phyloP scores from a whole-genome alignment of 306 rosid genomes.

The Medicago arabica region DNA sequence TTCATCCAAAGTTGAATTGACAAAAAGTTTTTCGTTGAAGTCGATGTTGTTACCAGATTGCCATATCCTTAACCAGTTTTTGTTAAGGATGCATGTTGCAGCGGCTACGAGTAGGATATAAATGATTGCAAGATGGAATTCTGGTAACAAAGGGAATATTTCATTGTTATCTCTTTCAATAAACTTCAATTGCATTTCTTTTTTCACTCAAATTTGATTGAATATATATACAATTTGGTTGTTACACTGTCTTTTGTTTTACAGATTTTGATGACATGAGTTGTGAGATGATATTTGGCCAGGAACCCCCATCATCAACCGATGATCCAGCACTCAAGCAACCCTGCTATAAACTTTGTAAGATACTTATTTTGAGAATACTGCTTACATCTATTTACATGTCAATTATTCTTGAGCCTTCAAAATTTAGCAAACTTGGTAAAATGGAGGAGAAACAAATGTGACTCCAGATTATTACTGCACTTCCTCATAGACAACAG shows the following conservation, averaged over 20 bases:
- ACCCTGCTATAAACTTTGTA: conserved; percentile 87
- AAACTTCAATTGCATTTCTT: conserved; percentile 1
- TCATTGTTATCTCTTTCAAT: no score
- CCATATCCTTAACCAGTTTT: no score
- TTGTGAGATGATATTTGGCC: conserved; percentile 91
- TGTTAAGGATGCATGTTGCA: no score
- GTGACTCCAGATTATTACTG: background rate
- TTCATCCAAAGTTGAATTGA: background rate
- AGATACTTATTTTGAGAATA: conserved; percentile 7
- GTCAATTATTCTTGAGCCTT: background rate
- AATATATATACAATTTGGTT: background rate
- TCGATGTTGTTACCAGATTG: no score
- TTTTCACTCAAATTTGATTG: no score
- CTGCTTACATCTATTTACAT: conserved; percentile 22
- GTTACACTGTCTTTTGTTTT: conserved; percentile 24
- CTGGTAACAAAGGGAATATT: no score
- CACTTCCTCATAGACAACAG: background rate
- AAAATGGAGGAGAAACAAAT: background rate
- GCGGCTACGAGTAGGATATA: no score
- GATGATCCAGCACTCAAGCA: conserved; percentile 87
- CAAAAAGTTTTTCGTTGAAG: background rate
- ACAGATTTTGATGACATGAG: conserved; percentile 96
- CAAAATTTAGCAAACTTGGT: background rate
- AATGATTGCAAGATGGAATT: no score
- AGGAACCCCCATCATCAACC: conserved; percentile 68